A percentile compares a stretch with the other conserved stretches of the same genome.
These are phyloP conservation scores for Paraphoma chrysanthemicola DNA, from an alignment of 2,329 filamentous ascomycete genomes.

Conservation along the genomic window DNA sequence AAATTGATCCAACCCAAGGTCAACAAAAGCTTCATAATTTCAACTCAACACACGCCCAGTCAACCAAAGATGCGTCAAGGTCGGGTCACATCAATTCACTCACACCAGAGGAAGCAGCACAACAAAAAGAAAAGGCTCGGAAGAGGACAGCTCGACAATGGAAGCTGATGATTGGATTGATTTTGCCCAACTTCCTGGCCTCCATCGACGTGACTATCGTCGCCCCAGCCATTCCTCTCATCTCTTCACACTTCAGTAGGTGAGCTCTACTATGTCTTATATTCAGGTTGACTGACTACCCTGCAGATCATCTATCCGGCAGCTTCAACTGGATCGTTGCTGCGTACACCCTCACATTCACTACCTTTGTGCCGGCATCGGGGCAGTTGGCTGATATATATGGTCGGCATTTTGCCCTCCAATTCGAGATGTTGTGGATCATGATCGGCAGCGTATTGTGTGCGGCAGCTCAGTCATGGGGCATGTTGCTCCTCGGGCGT, in stretches of 20 bases:
- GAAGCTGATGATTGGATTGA: slow-evolving; percentile 66
- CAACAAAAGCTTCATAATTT: neutral
- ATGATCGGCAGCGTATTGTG: slow-evolving; percentile 68
- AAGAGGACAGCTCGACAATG: slow-evolving; percentile 57
- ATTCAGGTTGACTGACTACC: slow-evolving; percentile 1
- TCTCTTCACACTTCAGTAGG: slow-evolving; percentile 69
- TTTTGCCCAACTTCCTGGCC: slow-evolving; percentile 67
- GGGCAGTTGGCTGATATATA: slow-evolving; percentile 71
- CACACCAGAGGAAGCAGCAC: slow-evolving; percentile 17
- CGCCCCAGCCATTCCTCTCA: slow-evolving; percentile 66
- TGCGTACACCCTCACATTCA: slow-evolving; percentile 71
- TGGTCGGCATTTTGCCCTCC: slow-evolving; percentile 66
- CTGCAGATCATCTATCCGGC: slow-evolving; percentile 61
- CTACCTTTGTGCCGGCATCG: slow-evolving; percentile 71
- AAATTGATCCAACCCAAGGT: slow-evolving; percentile 10
- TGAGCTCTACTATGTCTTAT: neutral
- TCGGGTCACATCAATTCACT: slow-evolving; percentile 13
- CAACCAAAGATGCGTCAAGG: neutral
- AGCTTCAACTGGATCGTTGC: slow-evolving; percentile 68
- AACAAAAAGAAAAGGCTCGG: slow-evolving; percentile 17
- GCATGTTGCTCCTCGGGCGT: slow-evolving; percentile 67
- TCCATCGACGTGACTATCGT: slow-evolving; percentile 71
- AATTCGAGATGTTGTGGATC: slow-evolving; percentile 59
- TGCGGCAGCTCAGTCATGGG: slow-evolving; percentile 65
- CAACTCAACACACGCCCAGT: neutral